These are phyloP conservation scores for Boletales sp. DNA, from an alignment of 768 basidiomycete species.

Conservation along the genomic window DNA sequence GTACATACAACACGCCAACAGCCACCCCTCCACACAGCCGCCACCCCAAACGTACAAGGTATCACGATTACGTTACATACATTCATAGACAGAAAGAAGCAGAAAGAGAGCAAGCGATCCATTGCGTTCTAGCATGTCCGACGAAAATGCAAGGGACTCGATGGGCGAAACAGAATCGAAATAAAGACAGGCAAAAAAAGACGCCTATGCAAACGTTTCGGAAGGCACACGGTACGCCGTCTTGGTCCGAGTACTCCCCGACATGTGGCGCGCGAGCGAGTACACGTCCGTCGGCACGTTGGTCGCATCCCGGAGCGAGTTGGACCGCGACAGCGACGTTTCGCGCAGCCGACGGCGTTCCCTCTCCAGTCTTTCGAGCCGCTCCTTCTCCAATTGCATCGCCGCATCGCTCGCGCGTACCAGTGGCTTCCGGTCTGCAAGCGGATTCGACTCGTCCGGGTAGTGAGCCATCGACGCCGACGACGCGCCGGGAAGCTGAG, in stretches of 20 bases:
- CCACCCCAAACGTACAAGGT: slow-evolving; percentile 12
- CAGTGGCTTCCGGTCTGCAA: slow-evolving; percentile 24
- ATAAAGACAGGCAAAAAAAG: too few species aligned
- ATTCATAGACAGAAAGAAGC: not conserved
- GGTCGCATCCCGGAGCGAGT: slow-evolving; percentile 29
- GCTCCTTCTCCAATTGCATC: slow-evolving; percentile 47
- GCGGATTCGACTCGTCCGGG: slow-evolving; percentile 8
- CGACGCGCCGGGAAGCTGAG: slow-evolving; percentile 17
- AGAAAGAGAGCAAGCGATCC: not conserved
- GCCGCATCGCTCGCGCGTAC: slow-evolving; percentile 54
- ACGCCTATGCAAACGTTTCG: slow-evolving; percentile 15
- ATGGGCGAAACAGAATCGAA: too few species aligned
- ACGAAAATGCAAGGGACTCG: not conserved
- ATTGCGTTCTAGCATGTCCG: slow-evolving; percentile 19
- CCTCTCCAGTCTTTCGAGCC: slow-evolving; percentile 33
- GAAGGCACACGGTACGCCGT: slow-evolving; percentile 6
- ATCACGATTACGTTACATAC: slow-evolving; percentile 23
- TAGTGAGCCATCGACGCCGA: slow-evolving; percentile 14
- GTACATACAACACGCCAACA: slow-evolving; percentile 8
- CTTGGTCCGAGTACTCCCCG: slow-evolving; percentile 16
- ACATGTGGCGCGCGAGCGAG: slow-evolving; percentile 18
- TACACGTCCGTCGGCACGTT: slow-evolving; percentile 19
- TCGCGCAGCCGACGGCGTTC: slow-evolving; percentile 28
- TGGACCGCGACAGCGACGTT: slow-evolving; percentile 3
- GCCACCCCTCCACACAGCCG: not conserved